Evolutionary conservation across 2,329 filamentous ascomycete species (phyloP).

Genomic region (Emmonsiellopsis sp.): DNA sequence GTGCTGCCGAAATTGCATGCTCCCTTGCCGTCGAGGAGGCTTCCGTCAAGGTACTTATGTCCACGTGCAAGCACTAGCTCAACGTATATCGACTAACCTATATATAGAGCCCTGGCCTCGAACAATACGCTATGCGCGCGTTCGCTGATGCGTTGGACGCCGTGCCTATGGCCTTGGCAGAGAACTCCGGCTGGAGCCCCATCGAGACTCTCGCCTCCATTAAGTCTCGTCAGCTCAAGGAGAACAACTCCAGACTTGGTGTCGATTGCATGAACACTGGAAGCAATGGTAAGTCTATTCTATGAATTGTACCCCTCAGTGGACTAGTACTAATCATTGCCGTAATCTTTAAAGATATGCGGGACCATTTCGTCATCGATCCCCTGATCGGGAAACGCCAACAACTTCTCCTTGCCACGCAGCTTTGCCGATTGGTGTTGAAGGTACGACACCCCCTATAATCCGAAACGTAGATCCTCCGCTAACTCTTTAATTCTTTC

Average conservation of each 20-base stretch:
- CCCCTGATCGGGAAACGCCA: conserved; percentile 97
- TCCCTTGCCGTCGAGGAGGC: conserved; percentile 92
- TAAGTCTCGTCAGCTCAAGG: conserved; percentile 94
- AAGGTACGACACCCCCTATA: conserved; percentile 49
- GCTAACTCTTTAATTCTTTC: conserved; percentile 11
- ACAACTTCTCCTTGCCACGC: conserved; percentile 90
- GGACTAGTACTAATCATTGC: conserved; percentile 5
- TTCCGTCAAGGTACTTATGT: conserved; percentile 57
- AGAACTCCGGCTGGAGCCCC: conserved; percentile 92
- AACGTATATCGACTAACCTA: not conserved
- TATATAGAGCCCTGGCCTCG: conserved; percentile 72
- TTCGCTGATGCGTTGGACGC: conserved; percentile 92
- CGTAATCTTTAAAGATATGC: conserved; percentile 61
- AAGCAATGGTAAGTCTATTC: conserved; percentile 58
- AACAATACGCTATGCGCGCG: conserved; percentile 98
- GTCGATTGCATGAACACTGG: conserved; percentile 97
- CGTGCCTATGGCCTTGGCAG: conserved; percentile 88
- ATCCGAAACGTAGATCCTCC: not conserved
- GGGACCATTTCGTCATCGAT: conserved; percentile 94
- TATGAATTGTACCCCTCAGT: not conserved
- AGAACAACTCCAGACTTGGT: conserved; percentile 67
- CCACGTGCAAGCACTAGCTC: not conserved
- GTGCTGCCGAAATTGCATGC: conserved; percentile 94
- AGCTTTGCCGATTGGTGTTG: conserved; percentile 95
- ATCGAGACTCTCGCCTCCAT: conserved; percentile 91